These are phyloP conservation scores for Ceratobasidium sp. DNA, from an alignment of 1,284 basidiomycete species.

Conservation along the genomic window DNA sequence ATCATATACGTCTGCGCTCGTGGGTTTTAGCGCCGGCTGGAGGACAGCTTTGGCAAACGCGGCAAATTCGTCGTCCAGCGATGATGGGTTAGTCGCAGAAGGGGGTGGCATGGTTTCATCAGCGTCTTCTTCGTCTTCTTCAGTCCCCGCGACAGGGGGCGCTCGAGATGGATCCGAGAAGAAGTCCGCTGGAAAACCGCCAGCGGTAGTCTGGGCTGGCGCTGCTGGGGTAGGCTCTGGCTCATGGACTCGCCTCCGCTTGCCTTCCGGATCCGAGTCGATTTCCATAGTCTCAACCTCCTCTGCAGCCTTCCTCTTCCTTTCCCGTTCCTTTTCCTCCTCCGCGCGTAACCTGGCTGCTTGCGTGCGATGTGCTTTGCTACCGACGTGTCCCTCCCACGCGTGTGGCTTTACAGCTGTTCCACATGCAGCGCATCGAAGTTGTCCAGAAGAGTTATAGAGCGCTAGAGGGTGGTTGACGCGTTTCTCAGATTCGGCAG, in stretches of 20 bases:
- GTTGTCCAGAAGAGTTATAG: slow-evolving; percentile 73
- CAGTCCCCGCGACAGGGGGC: slow-evolving; percentile 59
- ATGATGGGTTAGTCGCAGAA: slow-evolving; percentile 52
- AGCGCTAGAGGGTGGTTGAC: slow-evolving; percentile 79
- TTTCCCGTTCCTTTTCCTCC: slow-evolving; percentile 62
- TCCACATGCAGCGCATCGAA: slow-evolving; percentile 77
- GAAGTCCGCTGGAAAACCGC: slow-evolving; percentile 75
- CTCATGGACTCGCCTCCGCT: slow-evolving; percentile 64
- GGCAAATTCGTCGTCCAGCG: slow-evolving; percentile 64
- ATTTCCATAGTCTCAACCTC: slow-evolving; percentile 54
- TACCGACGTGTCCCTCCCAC: slow-evolving; percentile 89
- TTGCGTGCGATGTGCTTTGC: slow-evolving; percentile 78
- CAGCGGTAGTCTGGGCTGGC: slow-evolving; percentile 1
- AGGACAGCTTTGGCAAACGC: slow-evolving; percentile 64
- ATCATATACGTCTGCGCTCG: slow-evolving; percentile 66
- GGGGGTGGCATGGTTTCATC: slow-evolving; percentile 54
- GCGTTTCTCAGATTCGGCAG: slow-evolving; percentile 56
- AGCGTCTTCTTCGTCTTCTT: slow-evolving; percentile 66
- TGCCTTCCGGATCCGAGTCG: slow-evolving; percentile 52
- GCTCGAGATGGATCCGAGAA: slow-evolving; percentile 80
- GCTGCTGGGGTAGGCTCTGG: slow-evolving; percentile 33
- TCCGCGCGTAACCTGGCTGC: slow-evolving; percentile 70
- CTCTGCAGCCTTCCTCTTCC: slow-evolving; percentile 52
- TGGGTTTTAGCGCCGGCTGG: slow-evolving; percentile 33
- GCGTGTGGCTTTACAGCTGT: slow-evolving; percentile 76